Percentiles rank a stretch among this genome's conserved stretches.
Conservation (phyloP, 805 yeast genomes). For the Pichia paraexigua region DNA sequence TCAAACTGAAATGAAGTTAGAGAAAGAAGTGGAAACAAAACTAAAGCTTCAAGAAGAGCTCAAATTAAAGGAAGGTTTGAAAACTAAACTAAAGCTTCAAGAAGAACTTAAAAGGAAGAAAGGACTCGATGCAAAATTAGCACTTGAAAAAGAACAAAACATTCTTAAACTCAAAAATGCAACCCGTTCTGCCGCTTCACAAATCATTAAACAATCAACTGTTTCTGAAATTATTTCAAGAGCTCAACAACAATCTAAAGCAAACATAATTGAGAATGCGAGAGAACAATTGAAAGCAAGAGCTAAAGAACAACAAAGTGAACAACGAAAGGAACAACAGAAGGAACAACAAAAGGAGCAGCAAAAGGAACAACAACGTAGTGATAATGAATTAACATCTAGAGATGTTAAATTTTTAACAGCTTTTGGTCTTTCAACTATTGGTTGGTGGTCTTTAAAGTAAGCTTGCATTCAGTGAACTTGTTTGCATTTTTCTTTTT, state of each 20-base stretch:
- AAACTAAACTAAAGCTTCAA: neutral
- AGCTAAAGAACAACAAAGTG: neutral
- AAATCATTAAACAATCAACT: neutral
- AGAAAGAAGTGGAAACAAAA: neutral
- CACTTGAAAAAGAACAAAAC: neutral
- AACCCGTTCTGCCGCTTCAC: neutral
- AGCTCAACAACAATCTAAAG: slow-evolving; percentile 6
- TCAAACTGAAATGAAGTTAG: neutral
- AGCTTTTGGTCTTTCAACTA: slow-evolving; percentile 20
- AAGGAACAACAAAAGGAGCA: slow-evolving; percentile 2
- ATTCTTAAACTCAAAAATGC: neutral
- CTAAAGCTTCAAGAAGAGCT: neutral
- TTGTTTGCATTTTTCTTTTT: neutral
- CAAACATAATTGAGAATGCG: slow-evolving; percentile 7
- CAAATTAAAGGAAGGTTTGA: neutral
- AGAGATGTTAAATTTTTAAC: slow-evolving; percentile 22
- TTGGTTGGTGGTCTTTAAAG: slow-evolving; percentile 30
- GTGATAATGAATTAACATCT: slow-evolving; percentile 2
- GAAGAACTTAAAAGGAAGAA: neutral
- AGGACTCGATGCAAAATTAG: neutral
- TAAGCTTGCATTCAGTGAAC: neutral
- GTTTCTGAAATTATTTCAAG: neutral
- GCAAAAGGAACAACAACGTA: slow-evolving; percentile 1
- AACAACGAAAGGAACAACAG: neutral
- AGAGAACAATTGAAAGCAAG: slow-evolving; percentile 7